Base-by-base conservation (phyloP, 176 grass and related monocot species). In the Neostapfia colusana region DNA sequence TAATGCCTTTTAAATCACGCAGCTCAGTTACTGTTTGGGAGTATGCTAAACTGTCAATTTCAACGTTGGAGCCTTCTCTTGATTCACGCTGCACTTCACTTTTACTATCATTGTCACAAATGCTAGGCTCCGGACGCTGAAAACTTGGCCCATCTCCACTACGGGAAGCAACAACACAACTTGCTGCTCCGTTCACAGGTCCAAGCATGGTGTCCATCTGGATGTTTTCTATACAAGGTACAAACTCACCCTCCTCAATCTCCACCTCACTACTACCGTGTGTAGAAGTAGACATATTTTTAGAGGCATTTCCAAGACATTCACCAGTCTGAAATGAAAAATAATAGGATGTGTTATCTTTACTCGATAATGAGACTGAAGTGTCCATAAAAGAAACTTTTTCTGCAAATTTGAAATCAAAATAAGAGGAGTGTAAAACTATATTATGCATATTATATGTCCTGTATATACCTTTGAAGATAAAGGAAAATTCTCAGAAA, bases 241-340 rank as follows among this genome's bases (percentile, higher is more conserved):
- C 43, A 60, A 83, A 78, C 68, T 87, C 74, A 34, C 79, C 85
- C 41, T 87, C 85, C 73, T 87, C 85, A 38, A 78, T 50, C 8
- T 82, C 85, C 2, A 0, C 25, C 0, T 72, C 31, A 78, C 26
- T 60, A 57, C 23, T 2, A 18, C 42, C 9, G 0, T 61, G 59
- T 42, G 2, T 51, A 72, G 59, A 53, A 59, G 21, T 46, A 60
- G 49, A 50, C 8, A 20, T 76, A 43, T 25, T 76, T 36, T 67
- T 73, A 26, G 31, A 20, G 2, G 17, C 72, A 17, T 56, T 38
- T 56, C 31, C 69, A 65, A 6, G 21, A 71, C 4, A 58, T 65
- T 38, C 66, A 65, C 41, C 58, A 65, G 21, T 65, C 85, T 87
- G 73, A 65, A 71, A 82, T 28, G 6, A 65, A 82, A 72, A 64